Percentiles rank a stretch among this genome's conserved stretches.
Evolutionary conservation across 1,139 yeast genomes (phyloP).

Genomic region (Debaryomycetaceae sp.): DNA sequence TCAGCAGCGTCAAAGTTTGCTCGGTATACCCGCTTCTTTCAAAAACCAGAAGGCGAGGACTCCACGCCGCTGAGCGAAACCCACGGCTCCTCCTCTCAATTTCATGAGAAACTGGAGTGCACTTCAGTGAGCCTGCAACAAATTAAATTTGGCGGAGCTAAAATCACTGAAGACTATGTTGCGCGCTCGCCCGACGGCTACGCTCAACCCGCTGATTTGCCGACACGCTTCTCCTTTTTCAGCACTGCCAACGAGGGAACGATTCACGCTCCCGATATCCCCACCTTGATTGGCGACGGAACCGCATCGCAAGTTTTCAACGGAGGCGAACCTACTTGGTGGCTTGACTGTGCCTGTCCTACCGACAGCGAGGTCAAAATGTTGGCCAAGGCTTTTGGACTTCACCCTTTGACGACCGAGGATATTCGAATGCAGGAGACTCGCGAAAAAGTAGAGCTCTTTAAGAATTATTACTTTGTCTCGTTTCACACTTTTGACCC

Average conservation of each 20-base stretch:
- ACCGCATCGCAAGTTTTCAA: conserved; percentile 56
- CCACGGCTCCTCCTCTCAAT: background rate
- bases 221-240: conserved; percentile 73
- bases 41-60: conserved; percentile 3
- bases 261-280: conserved; percentile 77
- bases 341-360: conserved; percentile 67
- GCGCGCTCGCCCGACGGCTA: conserved; percentile 7
- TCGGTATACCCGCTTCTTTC: conserved; percentile 8
- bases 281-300: conserved; percentile 57
- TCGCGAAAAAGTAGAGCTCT: conserved; percentile 74
- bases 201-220: conserved; percentile 4
- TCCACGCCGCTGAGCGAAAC: conserved; percentile 1
- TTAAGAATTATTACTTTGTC: conserved; percentile 65
- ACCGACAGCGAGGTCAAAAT: conserved; percentile 61
- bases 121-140: conserved; percentile 11
- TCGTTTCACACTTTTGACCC: conserved; percentile 78
- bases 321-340: conserved; percentile 56
- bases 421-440: conserved; percentile 80
- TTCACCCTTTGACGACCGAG: conserved; percentile 77
- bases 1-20: conserved; percentile 36
- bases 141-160: conserved; percentile 26
- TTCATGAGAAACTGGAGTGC: background rate
- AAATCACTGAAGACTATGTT: conserved; percentile 10
- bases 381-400: conserved; percentile 61
- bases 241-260: conserved; percentile 78